A percentile compares a stretch with the other conserved stretches of the same genome.
Conservation (phyloP, 2,329 filamentous ascomycete genomes). For the Paraphaeosphaeria minitans region DNA sequence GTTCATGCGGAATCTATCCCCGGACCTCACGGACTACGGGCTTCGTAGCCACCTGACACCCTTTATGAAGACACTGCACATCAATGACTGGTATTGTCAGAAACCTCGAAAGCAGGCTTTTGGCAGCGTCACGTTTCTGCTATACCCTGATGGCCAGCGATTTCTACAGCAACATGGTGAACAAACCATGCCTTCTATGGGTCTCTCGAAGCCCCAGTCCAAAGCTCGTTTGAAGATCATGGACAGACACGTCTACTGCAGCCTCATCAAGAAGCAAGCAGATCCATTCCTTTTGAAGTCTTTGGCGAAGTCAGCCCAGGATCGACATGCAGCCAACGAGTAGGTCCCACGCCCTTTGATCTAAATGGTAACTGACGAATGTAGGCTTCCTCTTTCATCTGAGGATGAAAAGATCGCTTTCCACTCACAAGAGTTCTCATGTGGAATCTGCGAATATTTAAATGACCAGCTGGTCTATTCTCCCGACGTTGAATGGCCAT, state of each 20-base stretch:
- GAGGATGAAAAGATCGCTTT: constrained; percentile 13
- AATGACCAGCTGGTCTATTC: constrained; percentile 41
- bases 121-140: constrained; percentile 53
- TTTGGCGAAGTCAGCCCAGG: constrained; percentile 13
- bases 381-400: not conserved
- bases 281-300: constrained; percentile 14
- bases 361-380: not conserved
- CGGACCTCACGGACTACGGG: constrained; percentile 46
- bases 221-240: constrained; percentile 11
- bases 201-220: not conserved
- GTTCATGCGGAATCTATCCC: constrained; percentile 51
- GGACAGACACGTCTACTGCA: constrained; percentile 9
- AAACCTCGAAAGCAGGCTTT: constrained; percentile 48
- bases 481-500: constrained; percentile 42
- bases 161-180: constrained; percentile 37
- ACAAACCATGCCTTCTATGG: not conserved
- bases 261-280: constrained; percentile 8
- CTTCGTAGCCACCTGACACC: constrained; percentile 47
- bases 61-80: constrained; percentile 42
- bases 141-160: constrained; percentile 39
- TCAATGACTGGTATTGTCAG: constrained; percentile 49
- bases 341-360: not conserved
- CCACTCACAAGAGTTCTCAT: constrained; percentile 4
- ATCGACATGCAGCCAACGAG: constrained; percentile 7
- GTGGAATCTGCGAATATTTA: constrained; percentile 48